Evolutionary conservation across 2,329 filamentous ascomycete genomes (phyloP).

Genomic region (Nannizziopsis barbatae): DNA sequence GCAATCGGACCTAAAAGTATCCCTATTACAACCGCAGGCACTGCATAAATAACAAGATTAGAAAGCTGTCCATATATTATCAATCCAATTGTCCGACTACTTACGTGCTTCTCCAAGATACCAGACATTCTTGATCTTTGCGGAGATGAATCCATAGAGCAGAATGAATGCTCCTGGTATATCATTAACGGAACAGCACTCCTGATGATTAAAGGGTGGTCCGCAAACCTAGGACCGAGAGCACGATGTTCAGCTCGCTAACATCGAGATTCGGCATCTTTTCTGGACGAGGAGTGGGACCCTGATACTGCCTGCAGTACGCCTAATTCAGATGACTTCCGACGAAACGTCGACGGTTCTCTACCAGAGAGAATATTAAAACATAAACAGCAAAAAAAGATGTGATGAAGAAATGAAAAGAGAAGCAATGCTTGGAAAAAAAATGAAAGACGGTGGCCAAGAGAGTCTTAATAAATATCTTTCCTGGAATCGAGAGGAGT

Average conservation of each 20-base stretch:
- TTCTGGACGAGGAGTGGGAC: slow-evolving; percentile 5
- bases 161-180: slow-evolving; percentile 26
- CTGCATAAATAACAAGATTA: slow-evolving; percentile 23
- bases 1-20: slow-evolving; percentile 45
- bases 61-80: background rate
- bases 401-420: background rate
- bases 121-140: slow-evolving; percentile 31
- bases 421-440: background rate
- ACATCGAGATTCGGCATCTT: slow-evolving; percentile 29
- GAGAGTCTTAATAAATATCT: slow-evolving; percentile 1
- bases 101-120: slow-evolving; percentile 33
- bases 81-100: slow-evolving; percentile 9
- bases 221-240: slow-evolving; percentile 25
- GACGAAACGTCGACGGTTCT: background rate
- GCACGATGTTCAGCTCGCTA: slow-evolving; percentile 26
- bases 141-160: slow-evolving; percentile 26
- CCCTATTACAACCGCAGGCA: slow-evolving; percentile 46
- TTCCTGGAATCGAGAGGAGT: background rate
- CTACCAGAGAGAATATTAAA: slow-evolving; percentile 7
- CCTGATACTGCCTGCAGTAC: slow-evolving; percentile 11
- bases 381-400: background rate
- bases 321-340: background rate
- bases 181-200: slow-evolving; percentile 1
- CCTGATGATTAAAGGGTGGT: background rate
- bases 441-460: background rate